These are phyloP conservation scores for Eimeria sp. DNA, from an alignment of 169 alveolate species.

Conservation along the genomic window DNA sequence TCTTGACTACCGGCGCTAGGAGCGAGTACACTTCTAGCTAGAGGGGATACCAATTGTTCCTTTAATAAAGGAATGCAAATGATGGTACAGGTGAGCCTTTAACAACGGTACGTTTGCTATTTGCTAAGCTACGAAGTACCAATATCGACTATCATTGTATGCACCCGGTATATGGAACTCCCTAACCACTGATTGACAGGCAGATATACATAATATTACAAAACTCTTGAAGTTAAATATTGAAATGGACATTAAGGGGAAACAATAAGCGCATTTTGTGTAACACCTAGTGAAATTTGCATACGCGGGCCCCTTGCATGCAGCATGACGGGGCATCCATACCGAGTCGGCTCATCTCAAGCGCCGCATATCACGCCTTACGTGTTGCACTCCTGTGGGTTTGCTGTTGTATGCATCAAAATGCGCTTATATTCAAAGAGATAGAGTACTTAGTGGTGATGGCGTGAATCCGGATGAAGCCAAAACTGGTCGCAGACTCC, in stretches of 20 bases:
- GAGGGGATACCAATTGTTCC: background rate
- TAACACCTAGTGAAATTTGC: background rate
- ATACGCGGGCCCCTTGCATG: background rate
- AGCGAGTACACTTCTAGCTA: background rate
- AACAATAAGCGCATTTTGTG: too few relatives aligned
- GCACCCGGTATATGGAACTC: background rate
- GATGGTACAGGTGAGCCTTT: background rate
- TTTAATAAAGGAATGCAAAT: background rate
- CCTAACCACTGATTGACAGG: background rate
- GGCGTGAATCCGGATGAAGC: background rate
- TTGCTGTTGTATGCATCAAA: background rate
- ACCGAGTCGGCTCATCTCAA: background rate
- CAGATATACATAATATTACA: background rate
- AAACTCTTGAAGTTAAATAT: background rate
- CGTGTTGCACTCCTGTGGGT: background rate
- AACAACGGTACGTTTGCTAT: background rate
- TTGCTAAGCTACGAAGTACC: background rate
- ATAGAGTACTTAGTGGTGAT: background rate
- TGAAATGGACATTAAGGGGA: background rate
- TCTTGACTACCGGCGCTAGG: background rate
- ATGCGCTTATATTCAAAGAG: background rate
- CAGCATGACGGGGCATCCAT: background rate
- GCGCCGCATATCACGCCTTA: background rate
- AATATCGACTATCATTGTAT: background rate
- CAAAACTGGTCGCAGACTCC: background rate